Evolutionary conservation across 306 rosid species (phyloP).

Genomic region (Ammopiptanthus mongolicus): DNA sequence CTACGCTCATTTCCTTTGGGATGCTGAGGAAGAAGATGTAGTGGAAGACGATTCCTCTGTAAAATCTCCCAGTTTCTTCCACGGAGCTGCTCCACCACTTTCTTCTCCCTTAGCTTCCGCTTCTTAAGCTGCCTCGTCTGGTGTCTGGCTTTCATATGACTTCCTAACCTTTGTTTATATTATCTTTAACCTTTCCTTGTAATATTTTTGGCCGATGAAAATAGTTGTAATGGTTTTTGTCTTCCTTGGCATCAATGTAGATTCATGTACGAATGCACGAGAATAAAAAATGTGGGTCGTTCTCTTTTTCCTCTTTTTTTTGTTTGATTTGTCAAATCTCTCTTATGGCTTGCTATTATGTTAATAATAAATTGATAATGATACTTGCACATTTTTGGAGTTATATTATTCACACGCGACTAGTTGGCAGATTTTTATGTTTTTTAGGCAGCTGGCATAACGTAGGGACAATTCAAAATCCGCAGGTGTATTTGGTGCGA

Average conservation of each 20-base stretch:
- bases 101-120: slow-evolving; percentile 57
- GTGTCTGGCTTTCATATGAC: slow-evolving; percentile 30
- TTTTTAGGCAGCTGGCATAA: slow-evolving; percentile 8
- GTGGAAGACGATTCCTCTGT: slow-evolving; percentile 24
- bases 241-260: slow-evolving; percentile 2
- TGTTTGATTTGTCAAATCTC: background rate
- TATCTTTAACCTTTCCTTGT: slow-evolving; percentile 19
- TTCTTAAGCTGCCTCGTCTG: slow-evolving; percentile 31
- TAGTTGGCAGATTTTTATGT: background rate
- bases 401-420: background rate
- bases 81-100: slow-evolving; percentile 41
- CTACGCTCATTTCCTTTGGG: slow-evolving; percentile 89
- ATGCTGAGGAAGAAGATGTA: slow-evolving; percentile 56
- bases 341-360: background rate
- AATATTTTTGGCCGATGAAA: slow-evolving; percentile 28
- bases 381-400: background rate
- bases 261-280: background rate
- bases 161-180: slow-evolving; percentile 36
- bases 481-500: background rate
- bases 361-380: background rate
- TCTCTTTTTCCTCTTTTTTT: background rate
- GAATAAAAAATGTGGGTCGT: slow-evolving; percentile 16
- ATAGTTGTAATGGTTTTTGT: slow-evolving; percentile 9
- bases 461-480: background rate
- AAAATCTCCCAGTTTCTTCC: slow-evolving; percentile 35